Base-by-base conservation (phyloP, 2,329 filamentous ascomycete genomes). In the Cladophialophora bantiana region DNA sequence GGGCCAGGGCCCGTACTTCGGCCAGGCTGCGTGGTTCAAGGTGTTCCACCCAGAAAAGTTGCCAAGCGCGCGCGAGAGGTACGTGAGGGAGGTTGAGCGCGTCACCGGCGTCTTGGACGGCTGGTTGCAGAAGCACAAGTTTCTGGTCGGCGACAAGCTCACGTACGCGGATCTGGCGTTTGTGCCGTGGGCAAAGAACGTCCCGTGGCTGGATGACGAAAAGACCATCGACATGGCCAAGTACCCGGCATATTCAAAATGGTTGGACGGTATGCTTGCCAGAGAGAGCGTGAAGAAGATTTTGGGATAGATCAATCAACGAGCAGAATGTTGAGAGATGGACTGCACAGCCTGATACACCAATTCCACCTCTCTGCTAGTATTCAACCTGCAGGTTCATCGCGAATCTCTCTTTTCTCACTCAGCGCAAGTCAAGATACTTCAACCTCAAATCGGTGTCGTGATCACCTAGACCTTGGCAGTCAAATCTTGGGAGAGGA, bases 1-100 rank as follows among this genome's bases (percentile, higher is more conserved):
- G 1, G 82, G 82, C 6, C 82, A 84, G 69, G 82, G 82, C 0
- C 82, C 82, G 0, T 84, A 84, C 72, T 84, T 78, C 65, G 83
- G 83, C 13, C 82, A 84, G 71, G 74, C 74, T 0, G 75, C 74
- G 40, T 84, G 81, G 81, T 84, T 82, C 72, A 71, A 38, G 9
- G 32, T 59, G 6, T 80, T 77, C 65, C 79, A 83, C 72, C 74
- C 74, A 0, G 81, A 84, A 64, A 80, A 80, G 67, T 34, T 83
- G 20, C 75, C 73, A 0, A 78, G 76, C 13, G 82, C 81, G 4
- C 73, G 80, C 18, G 78, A 82, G 3, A 78, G 83, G 26, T 85
- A 84, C 71, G 62, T 72, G n/a, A 78, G 77, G 36, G 82, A 85
- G 68, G 74, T 81, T 59, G 74, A 76, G 35, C 81, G 83, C 53